Conservation (phyloP, 2,329 filamentous ascomycete genomes). For the Lachnellula arida region DNA sequence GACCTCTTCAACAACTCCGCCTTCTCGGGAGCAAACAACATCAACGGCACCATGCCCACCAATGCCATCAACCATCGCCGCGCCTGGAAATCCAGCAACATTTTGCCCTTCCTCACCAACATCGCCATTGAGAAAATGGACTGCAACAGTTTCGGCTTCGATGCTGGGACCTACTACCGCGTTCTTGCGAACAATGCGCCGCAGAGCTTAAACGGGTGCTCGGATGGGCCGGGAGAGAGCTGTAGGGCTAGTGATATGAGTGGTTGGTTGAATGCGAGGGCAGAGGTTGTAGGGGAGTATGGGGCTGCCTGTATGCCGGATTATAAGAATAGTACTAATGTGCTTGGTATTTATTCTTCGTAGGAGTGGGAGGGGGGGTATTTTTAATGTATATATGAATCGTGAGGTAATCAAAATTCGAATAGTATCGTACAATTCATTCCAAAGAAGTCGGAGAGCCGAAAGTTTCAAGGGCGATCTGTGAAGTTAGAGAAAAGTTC, state of each 20-base stretch:
- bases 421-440: too few species aligned
- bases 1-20: constrained; percentile 51
- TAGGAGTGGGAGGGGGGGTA: neutral
- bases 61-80: constrained; percentile 44
- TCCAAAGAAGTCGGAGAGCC: too few species aligned
- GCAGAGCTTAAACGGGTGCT: constrained; percentile 43
- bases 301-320: constrained; percentile 36
- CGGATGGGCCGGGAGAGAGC: constrained; percentile 46
- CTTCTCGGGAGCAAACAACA: constrained; percentile 40
- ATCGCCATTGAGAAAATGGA: constrained; percentile 49
- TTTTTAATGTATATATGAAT: neutral
- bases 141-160: constrained; percentile 46
- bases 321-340: constrained; percentile 23
- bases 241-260: constrained; percentile 22
- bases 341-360: constrained; percentile 22
- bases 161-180: constrained; percentile 41
- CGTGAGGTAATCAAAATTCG: too few species aligned
- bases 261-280: constrained; percentile 18
- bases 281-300: constrained; percentile 39
- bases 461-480: too few species aligned
- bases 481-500: too few species aligned
- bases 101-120: constrained; percentile 50
- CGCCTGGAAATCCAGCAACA: constrained; percentile 46
- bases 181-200: constrained; percentile 47
- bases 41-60: constrained; percentile 47